These are phyloP conservation scores for Colletotrichum magnum DNA, from an alignment of 2,329 filamentous ascomycete genomes.

Conservation along the genomic window DNA sequence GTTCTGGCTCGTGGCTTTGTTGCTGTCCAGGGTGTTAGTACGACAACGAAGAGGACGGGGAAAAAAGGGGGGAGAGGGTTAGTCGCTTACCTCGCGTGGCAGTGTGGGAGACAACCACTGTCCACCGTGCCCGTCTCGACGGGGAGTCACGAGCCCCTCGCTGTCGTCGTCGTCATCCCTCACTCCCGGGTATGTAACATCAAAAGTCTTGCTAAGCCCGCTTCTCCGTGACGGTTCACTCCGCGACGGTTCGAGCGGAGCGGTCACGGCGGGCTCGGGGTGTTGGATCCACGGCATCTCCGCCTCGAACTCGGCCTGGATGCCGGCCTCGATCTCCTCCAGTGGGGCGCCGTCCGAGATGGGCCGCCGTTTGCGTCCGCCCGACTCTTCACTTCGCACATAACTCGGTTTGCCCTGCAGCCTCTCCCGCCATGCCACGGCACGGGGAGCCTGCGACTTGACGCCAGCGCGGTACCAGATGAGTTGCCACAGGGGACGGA, in stretches of 20 bases:
- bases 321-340: slow-evolving; percentile 3
- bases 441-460: slow-evolving; percentile 22
- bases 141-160: slow-evolving; percentile 24
- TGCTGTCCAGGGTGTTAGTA: slow-evolving; percentile 7
- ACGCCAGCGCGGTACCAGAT: slow-evolving; percentile 27
- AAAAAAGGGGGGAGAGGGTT: too few species aligned
- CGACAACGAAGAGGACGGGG: too few species aligned
- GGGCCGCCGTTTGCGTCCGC: slow-evolving; percentile 4
- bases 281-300: slow-evolving; percentile 11
- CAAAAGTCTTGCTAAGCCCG: slow-evolving; percentile 18
- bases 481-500: slow-evolving; percentile 50
- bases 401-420: slow-evolving; percentile 32
- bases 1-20: slow-evolving; percentile 10
- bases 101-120: slow-evolving; percentile 12
- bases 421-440: slow-evolving; percentile 27
- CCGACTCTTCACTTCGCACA: slow-evolving; percentile 23
- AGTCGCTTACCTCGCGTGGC: slow-evolving; percentile 6
- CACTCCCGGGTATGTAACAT: slow-evolving; percentile 2
- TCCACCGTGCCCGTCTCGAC: slow-evolving; percentile 13
- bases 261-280: slow-evolving; percentile 9
- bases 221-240: slow-evolving; percentile 14
- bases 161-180: slow-evolving; percentile 1
- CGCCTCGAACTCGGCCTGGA: slow-evolving; percentile 1
- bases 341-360: slow-evolving; percentile 5
- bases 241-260: neutral